Percentiles rank a stretch among this genome's conserved stretches.
phyloP scores from a whole-genome alignment of 306 rosid species.

The Lotus japonicus region DNA sequence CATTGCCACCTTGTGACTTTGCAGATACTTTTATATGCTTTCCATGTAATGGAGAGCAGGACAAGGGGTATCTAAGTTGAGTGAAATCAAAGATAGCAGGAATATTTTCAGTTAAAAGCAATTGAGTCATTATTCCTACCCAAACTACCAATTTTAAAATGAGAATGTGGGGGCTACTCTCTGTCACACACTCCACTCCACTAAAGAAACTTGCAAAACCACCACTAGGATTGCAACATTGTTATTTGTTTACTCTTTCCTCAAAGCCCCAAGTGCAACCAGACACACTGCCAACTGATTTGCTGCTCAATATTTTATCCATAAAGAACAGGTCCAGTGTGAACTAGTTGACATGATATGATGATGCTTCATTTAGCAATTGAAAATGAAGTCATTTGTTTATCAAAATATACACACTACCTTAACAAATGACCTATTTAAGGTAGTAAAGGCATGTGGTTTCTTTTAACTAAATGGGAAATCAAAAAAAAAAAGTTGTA shows the following conservation, averaged over 20 bases:
- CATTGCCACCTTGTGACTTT: slow-evolving; percentile 19
- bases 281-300: slow-evolving; percentile 9
- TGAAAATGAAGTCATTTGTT: neutral
- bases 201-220: slow-evolving; percentile 5
- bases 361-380: neutral
- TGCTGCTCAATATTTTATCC: slow-evolving; percentile 5
- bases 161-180: slow-evolving; percentile 13
- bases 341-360: slow-evolving; percentile 17
- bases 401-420: neutral
- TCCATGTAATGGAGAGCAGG: slow-evolving; percentile 15
- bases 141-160: slow-evolving; percentile 1
- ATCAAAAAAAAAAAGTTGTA: neutral
- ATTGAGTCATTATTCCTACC: slow-evolving; percentile 23
- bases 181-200: slow-evolving; percentile 6
- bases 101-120: slow-evolving; percentile 28
- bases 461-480: no score
- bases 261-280: slow-evolving; percentile 5
- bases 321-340: neutral
- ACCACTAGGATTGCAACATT: slow-evolving; percentile 1
- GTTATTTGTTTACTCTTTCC: slow-evolving; percentile 3
- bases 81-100: slow-evolving; percentile 30
- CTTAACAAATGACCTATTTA: neutral
- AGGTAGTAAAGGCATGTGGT: neutral
- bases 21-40: slow-evolving; percentile 17
- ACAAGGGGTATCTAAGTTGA: slow-evolving; percentile 28